phyloP scores from a whole-genome alignment of 2,329 filamentous ascomycete genomes.

The Penicillium glabrum region DNA sequence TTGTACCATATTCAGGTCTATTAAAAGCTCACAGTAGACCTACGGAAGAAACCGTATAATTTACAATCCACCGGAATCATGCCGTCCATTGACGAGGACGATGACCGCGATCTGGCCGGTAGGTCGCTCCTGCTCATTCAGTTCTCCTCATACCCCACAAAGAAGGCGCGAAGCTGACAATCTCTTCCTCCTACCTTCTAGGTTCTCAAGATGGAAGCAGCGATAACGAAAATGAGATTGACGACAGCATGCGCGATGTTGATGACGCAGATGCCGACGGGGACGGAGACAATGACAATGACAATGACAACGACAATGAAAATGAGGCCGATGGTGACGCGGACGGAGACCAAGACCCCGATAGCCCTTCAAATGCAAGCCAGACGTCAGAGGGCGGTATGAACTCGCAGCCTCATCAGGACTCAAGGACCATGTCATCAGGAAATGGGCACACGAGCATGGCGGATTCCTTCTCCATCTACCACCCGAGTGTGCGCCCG shows the following conservation, averaged over 20 bases:
- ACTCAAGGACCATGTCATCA: slow-evolving; percentile 44
- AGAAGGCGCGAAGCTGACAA: neutral
- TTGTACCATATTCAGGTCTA: neutral
- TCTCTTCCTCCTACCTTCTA: slow-evolving; percentile 15
- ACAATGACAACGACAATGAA: slow-evolving; percentile 16
- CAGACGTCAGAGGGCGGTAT: slow-evolving; percentile 39
- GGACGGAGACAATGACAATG: slow-evolving; percentile 36
- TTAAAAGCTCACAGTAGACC: neutral
- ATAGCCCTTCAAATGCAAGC: slow-evolving; percentile 42
- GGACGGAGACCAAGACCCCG: slow-evolving; percentile 32
- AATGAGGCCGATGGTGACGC: slow-evolving; percentile 15
- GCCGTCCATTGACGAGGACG: slow-evolving; percentile 31
- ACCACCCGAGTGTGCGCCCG: slow-evolving; percentile 65
- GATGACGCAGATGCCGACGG: slow-evolving; percentile 41
- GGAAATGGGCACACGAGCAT: slow-evolving; percentile 37
- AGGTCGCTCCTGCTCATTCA: slow-evolving; percentile 14
- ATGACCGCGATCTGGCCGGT: slow-evolving; percentile 45
- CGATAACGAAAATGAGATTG: slow-evolving; percentile 51
- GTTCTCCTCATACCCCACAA: neutral
- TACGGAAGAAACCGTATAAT: neutral
- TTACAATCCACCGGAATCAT: neutral
- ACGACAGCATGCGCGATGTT: slow-evolving; percentile 46
- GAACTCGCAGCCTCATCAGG: slow-evolving; percentile 46
- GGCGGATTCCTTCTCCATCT: slow-evolving; percentile 40
- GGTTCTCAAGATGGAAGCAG: slow-evolving; percentile 51